Percentiles rank a stretch among this genome's conserved stretches.
These are phyloP conservation scores for Cryptococcus neoformans DNA, from an alignment of 1,284 basidiomycete species.

Conservation along the genomic window DNA sequence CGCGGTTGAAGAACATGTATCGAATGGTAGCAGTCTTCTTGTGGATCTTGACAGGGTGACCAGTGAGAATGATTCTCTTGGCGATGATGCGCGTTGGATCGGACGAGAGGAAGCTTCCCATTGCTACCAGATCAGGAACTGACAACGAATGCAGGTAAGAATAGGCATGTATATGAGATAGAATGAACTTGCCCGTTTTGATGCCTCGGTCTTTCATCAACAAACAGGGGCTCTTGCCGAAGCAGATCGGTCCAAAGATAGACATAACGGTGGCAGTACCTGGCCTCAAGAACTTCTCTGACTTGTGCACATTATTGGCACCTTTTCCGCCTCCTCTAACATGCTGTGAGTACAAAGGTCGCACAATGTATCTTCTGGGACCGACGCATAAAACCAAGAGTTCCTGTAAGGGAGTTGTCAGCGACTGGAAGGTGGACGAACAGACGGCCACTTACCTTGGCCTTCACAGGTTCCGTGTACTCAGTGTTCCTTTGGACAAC, in stretches of 20 bases:
- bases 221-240: conserved; percentile 78
- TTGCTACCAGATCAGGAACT: conserved; percentile 85
- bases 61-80: conserved; percentile 89
- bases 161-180: not conserved
- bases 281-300: conserved; percentile 86
- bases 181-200: conserved; percentile 56
- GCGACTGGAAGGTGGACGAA: not conserved
- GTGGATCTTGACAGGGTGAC: conserved; percentile 96
- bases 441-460: conserved; percentile 66
- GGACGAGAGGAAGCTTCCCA: conserved; percentile 80
- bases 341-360: conserved; percentile 90
- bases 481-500: conserved; percentile 94
- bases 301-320: conserved; percentile 96
- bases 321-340: conserved; percentile 84
- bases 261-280: conserved; percentile 78
- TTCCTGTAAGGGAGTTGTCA: conserved; percentile 57
- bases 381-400: conserved; percentile 85
- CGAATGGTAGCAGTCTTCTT: conserved; percentile 96
- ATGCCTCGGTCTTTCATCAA: conserved; percentile 67
- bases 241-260: conserved; percentile 82
- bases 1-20: conserved; percentile 97
- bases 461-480: conserved; percentile 79
- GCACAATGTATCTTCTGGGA: conserved; percentile 75
- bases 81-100: conserved; percentile 90
- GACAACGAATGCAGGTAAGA: not conserved